Base-by-base conservation (phyloP, 495 filamentous ascomycete species). In the Aspergillus indologenus region DNA sequence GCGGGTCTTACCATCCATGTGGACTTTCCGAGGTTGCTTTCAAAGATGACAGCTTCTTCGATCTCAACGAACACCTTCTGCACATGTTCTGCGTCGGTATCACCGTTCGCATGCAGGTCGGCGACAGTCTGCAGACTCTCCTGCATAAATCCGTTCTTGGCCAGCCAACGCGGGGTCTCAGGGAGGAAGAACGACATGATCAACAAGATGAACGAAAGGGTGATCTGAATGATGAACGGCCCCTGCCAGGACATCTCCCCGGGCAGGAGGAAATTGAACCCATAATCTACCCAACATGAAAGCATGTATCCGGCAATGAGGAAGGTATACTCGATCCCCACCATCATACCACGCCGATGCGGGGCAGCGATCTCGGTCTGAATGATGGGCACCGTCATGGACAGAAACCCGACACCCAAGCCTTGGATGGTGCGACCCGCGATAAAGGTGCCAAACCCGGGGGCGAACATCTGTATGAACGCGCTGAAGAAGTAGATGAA, bases 401-500 rank as follows among this genome's bases (percentile, higher is more conserved):
- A 69, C 26, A 67, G 61, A 45, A 69, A 65, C 11, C 67, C 68
- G 6, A 69, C 65, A 11, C 66, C 66, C 17, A 70, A 9, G 19
- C 67, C 67, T 55, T 68, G 62, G 31, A 70, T 66, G 19, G 63
- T 65, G 24, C 69, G 69, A 7, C 68, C 68, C 18, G 59, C 64
- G 11, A 72, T 46, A 40, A 72, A 69, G 0, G 61, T 65, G 56
- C 66, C 17, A 72, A 69, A 1, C 61, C 68, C 1, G 68, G 68
- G 0, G 68, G n/a, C 68, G 44, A 69, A 70, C 44, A 69, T 67
- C 45, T 72, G 68, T 1, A 70, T 69, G 44, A 72, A 70, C 5
- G 63, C 59, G 31, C 59, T 67, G 59, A 71, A 70, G 60, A 71
- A 71, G 57, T 67, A 71, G 53, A 72, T 71, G 61, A 72, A 67